A percentile compares a stretch with the other conserved stretches of the same genome.
Evolutionary conservation across 495 filamentous ascomycete genomes (phyloP).

Genomic region (Trichoderma virens): DNA sequence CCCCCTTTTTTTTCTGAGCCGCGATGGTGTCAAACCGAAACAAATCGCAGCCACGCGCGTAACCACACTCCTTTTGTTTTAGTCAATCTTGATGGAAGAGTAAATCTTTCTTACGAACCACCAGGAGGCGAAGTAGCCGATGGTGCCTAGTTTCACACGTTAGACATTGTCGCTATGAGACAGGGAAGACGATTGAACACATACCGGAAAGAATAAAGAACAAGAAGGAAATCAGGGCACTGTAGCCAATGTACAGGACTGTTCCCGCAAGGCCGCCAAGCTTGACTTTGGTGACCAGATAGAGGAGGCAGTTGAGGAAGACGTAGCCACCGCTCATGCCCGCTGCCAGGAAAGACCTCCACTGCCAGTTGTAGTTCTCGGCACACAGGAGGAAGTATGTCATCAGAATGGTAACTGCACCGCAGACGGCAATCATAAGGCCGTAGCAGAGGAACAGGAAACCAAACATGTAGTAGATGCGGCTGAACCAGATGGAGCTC

Average conservation of each 20-base stretch:
- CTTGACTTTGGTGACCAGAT: conserved; percentile 78
- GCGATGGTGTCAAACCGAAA: not conserved
- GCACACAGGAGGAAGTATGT: conserved; percentile 92
- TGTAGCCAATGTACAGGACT: conserved; percentile 91
- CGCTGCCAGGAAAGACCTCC: conserved; percentile 83
- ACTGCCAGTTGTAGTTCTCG: conserved; percentile 99
- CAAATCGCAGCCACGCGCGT: not conserved
- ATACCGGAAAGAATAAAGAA: conserved; percentile 90
- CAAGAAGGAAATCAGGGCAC: conserved; percentile 75
- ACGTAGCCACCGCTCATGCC: conserved; percentile 86
- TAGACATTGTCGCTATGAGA: not conserved
- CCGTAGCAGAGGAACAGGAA: conserved; percentile 97
- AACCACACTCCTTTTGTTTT: conserved; percentile 18
- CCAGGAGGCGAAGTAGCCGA: conserved; percentile 94
- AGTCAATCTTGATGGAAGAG: conserved; percentile 92
- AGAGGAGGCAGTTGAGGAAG: conserved; percentile 78
- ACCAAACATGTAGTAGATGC: conserved; percentile 99
- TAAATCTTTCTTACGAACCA: conserved; percentile 91
- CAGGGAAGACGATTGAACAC: conserved; percentile 22
- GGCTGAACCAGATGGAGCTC: conserved; percentile 93
- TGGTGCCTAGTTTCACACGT: conserved; percentile 57
- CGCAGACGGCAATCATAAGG: conserved; percentile 93
- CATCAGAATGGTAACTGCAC: conserved; percentile 83
- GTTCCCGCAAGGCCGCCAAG: conserved; percentile 78
- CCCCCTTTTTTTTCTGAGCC: not conserved